phyloP scores from a whole-genome alignment of 2,329 filamentous ascomycete genomes.

The Aspergillus ruber region DNA sequence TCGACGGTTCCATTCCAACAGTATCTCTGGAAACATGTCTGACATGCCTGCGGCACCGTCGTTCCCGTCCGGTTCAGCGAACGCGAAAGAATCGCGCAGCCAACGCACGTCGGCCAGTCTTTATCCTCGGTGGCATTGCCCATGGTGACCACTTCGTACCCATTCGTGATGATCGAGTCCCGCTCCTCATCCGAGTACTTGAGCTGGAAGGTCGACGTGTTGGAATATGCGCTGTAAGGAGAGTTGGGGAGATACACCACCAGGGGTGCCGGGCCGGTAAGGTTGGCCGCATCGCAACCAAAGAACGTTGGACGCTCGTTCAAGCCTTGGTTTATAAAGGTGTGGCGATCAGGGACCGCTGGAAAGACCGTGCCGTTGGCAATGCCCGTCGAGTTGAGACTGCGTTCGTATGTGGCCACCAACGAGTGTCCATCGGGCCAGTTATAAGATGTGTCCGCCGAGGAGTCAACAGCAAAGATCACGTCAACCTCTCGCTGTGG shows the following conservation, averaged over 20 bases:
- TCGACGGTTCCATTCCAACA: constrained; percentile 83
- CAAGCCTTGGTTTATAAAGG: constrained; percentile 69
- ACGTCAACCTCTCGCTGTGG: constrained; percentile 67
- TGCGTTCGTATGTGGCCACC: constrained; percentile 67
- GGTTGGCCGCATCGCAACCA: constrained; percentile 64
- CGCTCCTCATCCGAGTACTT: constrained; percentile 60
- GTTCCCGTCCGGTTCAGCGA: constrained; percentile 67
- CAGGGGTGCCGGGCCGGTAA: constrained; percentile 54
- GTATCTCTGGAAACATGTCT: constrained; percentile 69
- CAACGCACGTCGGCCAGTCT: constrained; percentile 77
- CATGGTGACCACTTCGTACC: constrained; percentile 74
- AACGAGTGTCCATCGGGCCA: constrained; percentile 76
- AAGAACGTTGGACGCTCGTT: constrained; percentile 75
- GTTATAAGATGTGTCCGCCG: constrained; percentile 60
- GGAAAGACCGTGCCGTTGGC: constrained; percentile 67
- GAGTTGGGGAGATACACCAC: constrained; percentile 85
- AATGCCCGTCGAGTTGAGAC: constrained; percentile 48
- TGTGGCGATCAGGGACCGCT: constrained; percentile 64
- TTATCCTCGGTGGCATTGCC: constrained; percentile 69
- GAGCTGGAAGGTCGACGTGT: constrained; percentile 70
- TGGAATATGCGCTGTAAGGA: constrained; percentile 70
- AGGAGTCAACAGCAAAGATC: constrained; percentile 73
- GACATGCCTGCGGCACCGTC: constrained; percentile 63
- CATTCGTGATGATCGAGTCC: constrained; percentile 77
- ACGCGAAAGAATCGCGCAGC: constrained; percentile 75